These are phyloP conservation scores for Panaeolus papilionaceus DNA, from an alignment of 768 basidiomycete genomes.

Conservation along the genomic window DNA sequence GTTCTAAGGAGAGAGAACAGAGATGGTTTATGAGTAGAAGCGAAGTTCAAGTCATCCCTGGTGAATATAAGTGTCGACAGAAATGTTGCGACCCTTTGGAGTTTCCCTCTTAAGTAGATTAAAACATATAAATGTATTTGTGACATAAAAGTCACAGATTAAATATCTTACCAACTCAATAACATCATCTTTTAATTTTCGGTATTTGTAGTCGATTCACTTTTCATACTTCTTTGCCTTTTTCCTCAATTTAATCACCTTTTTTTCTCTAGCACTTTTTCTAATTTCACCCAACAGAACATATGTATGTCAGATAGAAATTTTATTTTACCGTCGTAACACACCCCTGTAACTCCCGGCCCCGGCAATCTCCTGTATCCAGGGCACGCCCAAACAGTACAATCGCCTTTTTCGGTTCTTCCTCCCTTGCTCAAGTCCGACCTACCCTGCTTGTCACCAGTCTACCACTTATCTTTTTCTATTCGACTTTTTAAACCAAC, in stretches of 20 bases:
- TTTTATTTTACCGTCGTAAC: not conserved
- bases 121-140: not conserved
- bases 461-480: not conserved
- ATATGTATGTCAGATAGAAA: too few relatives aligned
- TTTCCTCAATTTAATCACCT: not conserved
- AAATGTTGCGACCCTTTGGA: not conserved
- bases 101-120: not conserved
- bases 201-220: not conserved
- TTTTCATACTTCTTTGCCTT: not conserved
- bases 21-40: not conserved
- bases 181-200: not conserved
- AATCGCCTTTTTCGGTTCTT: not conserved
- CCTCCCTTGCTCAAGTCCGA: not conserved
- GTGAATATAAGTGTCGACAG: not conserved
- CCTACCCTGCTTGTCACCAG: too few relatives aligned
- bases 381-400: not conserved
- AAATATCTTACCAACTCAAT: not conserved
- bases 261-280: not conserved
- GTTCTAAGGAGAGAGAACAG: not conserved
- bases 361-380: conserved; percentile 18
- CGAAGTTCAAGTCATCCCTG: not conserved
- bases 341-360: conserved; percentile 21
- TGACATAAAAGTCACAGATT: not conserved
- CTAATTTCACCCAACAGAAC: too few relatives aligned
- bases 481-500: not conserved